Conservation (phyloP, 352 stramenopile species). For the Phytophthora sp. region DNA sequence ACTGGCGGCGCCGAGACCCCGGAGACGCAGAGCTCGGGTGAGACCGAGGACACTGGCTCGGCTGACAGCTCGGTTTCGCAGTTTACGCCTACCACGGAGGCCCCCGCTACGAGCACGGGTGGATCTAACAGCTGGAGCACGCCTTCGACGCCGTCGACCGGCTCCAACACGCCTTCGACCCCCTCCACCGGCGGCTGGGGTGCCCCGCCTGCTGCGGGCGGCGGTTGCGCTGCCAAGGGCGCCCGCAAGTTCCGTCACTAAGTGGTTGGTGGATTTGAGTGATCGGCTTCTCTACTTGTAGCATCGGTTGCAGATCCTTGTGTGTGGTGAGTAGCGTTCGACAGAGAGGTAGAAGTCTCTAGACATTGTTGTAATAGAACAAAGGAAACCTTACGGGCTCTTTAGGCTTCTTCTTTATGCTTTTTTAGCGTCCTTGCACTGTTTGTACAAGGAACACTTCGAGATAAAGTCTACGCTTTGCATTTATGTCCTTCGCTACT, state of each 20-base stretch:
- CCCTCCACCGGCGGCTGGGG: conserved; percentile 2
- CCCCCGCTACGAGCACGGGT: conserved; percentile 1
- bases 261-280: neutral
- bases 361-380: conserved; percentile 27
- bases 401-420: conserved; percentile 3
- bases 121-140: conserved; percentile 13
- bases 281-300: neutral
- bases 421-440: no score
- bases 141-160: neutral
- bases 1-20: neutral
- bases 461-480: no score
- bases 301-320: neutral
- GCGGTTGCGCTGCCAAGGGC: conserved; percentile 13
- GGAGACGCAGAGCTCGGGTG: neutral
- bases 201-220: neutral
- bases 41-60: neutral
- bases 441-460: no score
- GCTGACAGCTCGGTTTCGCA: conserved; percentile 4
- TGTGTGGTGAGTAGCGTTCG: conserved; percentile 22
- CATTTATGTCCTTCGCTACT: no score
- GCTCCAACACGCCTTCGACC: neutral
- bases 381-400: conserved; percentile 6
- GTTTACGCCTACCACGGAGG: neutral
- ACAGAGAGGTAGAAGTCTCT: conserved; percentile 22
- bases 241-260: conserved; percentile 33